Base-by-base conservation (phyloP, 2,329 filamentous ascomycete genomes). In the Didymella segeticola region DNA sequence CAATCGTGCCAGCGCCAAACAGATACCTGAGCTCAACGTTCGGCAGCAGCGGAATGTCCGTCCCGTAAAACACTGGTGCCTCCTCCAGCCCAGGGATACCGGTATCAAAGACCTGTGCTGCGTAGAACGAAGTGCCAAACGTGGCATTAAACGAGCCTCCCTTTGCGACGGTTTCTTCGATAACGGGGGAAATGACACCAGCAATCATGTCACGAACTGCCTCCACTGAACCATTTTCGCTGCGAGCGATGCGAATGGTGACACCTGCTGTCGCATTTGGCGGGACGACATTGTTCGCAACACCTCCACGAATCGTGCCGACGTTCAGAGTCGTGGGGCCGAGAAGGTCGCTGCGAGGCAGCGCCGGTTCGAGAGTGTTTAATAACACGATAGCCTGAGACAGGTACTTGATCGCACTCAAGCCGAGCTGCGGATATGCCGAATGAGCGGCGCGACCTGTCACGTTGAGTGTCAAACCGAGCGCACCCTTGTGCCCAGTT, bases 341-440 rank as follows among this genome's bases (percentile, higher is more conserved):
- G 5, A 65, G 58, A 15, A 64, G 47, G 5, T 66, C 60, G 30
- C 63, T 62, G 7, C 46, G 47, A 0, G 89, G 92, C 2, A 68
- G 52, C 5, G 63, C 64, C 4, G 63, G 58, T 29, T 68, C 62
- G 3, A 68, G 52, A n/a, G 80, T 74, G 1, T 90, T 78, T 11
- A 85, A 80, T 45, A 91, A 78, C 38, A 83, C 79, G 23, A 96
- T 78, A 0, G 87, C 90, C 8, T 86, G 83, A 31, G 95, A 80
- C 55, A 97, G 80, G 53, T 91, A 81, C 56, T 91, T 89, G 68
- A 91, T 92, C 2, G 93, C 93, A 60, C 87, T 93, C 67, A 87
- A 84, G 3, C 92, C 93, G 7, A 96, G 81, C 86, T 89, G 91
- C 0, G 93, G 93, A 71, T 98, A 97, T 2, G 92, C 93, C 12